Evolutionary conservation across 768 basidiomycete species (phyloP).

Genomic region (Kockovaella imperatae): DNA sequence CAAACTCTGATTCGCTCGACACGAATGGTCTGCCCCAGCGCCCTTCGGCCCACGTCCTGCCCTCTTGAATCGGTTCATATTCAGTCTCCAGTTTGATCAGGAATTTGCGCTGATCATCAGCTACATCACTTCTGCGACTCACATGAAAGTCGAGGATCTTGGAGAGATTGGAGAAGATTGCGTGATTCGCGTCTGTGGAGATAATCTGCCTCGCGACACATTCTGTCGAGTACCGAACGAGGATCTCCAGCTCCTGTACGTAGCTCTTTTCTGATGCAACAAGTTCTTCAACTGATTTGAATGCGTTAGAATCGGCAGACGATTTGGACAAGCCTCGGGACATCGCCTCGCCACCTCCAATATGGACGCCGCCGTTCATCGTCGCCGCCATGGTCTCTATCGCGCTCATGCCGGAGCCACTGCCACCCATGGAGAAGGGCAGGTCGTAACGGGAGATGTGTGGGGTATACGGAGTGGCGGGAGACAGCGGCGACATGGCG

Average conservation of each 20-base stretch:
- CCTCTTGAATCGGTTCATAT: conserved; percentile 42
- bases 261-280: conserved; percentile 93
- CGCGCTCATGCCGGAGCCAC: conserved; percentile 24
- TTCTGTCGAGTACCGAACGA: conserved; percentile 88
- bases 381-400: conserved; percentile 31
- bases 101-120: conserved; percentile 39
- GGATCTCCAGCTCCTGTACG: conserved; percentile 89
- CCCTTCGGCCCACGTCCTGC: conserved; percentile 41
- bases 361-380: conserved; percentile 36
- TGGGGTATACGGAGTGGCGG: conserved; percentile 32
- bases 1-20: conserved; percentile 83
- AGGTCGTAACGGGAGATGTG: conserved; percentile 23
- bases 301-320: conserved; percentile 28
- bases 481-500: conserved; percentile 46
- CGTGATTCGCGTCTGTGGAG: conserved; percentile 89
- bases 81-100: conserved; percentile 43
- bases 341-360: conserved; percentile 18
- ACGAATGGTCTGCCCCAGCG: conserved; percentile 44
- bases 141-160: conserved; percentile 89
- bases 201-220: conserved; percentile 74
- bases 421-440: conserved; percentile 33
- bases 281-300: conserved; percentile 60
- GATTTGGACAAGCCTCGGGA: conserved; percentile 12
- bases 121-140: conserved; percentile 1
- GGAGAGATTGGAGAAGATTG: conserved; percentile 89